Evolutionary conservation across 768 basidiomycete species (phyloP).

Genomic region (Hypholoma sublateritium): DNA sequence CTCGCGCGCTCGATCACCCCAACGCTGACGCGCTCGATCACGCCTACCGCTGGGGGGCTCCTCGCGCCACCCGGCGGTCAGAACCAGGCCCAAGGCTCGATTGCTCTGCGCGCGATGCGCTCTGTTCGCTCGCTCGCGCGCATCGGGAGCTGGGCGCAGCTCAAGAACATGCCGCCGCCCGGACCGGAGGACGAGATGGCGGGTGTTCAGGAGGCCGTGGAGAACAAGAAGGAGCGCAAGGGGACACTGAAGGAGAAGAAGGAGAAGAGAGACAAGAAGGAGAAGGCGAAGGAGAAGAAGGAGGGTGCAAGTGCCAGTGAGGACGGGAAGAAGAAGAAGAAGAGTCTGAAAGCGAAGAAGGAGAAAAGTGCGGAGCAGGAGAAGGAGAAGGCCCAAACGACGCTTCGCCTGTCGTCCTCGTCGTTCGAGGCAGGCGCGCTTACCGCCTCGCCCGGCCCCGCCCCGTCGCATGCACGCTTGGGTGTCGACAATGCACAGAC

Average conservation of each 20-base stretch:
- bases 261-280: conserved; percentile 30
- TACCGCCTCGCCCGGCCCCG: conserved; percentile 31
- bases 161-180: conserved; percentile 34
- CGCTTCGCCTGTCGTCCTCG: not conserved
- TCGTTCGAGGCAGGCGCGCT: conserved; percentile 65
- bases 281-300: conserved; percentile 32
- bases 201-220: conserved; percentile 18
- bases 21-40: conserved; percentile 6
- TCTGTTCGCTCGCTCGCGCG: conserved; percentile 72
- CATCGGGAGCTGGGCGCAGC: conserved; percentile 71
- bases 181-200: conserved; percentile 13
- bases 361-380: conserved; percentile 22
- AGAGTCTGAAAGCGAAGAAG: conserved; percentile 32
- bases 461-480: not conserved
- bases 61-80: conserved; percentile 33
- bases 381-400: not conserved
- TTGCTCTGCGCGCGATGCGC: conserved; percentile 77
- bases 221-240: conserved; percentile 23
- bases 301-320: conserved; percentile 20
- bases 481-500: conserved; percentile 24
- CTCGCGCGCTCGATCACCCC: not conserved
- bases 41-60: conserved; percentile 35
- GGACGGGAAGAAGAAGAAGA: conserved; percentile 31
- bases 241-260: conserved; percentile 38
- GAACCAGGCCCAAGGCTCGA: conserved; percentile 46